Conservation (phyloP, 2,329 filamentous ascomycete species). For the Plenodomus biglobosus region DNA sequence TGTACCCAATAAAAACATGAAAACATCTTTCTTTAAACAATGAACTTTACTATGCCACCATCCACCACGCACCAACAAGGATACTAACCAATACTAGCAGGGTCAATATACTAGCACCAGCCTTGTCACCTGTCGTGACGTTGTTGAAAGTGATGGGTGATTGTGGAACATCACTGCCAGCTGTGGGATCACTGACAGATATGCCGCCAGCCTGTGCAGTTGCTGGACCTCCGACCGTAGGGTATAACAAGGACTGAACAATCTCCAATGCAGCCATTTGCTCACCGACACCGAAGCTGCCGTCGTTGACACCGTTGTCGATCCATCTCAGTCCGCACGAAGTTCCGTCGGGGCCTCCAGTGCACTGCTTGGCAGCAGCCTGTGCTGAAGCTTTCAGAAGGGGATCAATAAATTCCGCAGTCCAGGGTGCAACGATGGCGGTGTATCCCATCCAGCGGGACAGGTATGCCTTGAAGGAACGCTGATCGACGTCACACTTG, state of each 20-base stretch:
- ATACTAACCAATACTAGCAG: constrained; percentile 58
- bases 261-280: constrained; percentile 62
- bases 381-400: constrained; percentile 57
- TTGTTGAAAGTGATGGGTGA: constrained; percentile 31
- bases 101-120: constrained; percentile 69
- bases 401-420: constrained; percentile 49
- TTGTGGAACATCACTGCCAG: constrained; percentile 38
- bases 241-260: constrained; percentile 51
- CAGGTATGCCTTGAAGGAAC: constrained; percentile 51
- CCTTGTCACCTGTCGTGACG: constrained; percentile 64
- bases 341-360: constrained; percentile 50
- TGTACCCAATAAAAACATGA: neutral
- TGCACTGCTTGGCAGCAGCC: constrained; percentile 59
- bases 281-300: constrained; percentile 57
- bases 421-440: constrained; percentile 44
- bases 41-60: constrained; percentile 45
- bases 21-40: neutral
- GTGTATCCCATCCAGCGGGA: constrained; percentile 49
- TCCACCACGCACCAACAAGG: constrained; percentile 58
- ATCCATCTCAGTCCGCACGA: constrained; percentile 53
- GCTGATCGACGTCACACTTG: constrained; percentile 53
- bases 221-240: constrained; percentile 40
- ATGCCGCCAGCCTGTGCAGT: constrained; percentile 57
- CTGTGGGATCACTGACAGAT: constrained; percentile 50
- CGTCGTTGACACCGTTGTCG: constrained; percentile 48